A percentile compares a stretch with the other conserved stretches of the same genome.
Evolutionary conservation across 1,284 basidiomycete genomes (phyloP).

Genomic region (Cryptococcus sp.): DNA sequence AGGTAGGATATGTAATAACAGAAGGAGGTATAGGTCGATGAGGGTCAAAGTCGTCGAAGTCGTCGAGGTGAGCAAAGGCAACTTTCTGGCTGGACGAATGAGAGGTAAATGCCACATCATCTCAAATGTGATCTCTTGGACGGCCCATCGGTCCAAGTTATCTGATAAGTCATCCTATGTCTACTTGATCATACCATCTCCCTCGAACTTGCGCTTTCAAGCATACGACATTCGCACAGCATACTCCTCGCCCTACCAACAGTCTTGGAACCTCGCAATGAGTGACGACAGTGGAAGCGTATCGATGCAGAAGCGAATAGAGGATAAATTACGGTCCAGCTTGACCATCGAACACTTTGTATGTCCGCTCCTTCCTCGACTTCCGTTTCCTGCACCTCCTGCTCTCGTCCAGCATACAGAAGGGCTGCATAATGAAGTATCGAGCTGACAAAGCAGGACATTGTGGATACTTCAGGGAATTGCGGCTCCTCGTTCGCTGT

Average conservation of each 20-base stretch:
- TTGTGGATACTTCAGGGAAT: slow-evolving; percentile 45
- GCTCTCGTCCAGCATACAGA: neutral
- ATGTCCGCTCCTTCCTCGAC: slow-evolving; percentile 1
- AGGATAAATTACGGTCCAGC: slow-evolving; percentile 20
- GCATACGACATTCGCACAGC: neutral
- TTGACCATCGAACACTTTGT: slow-evolving; percentile 28
- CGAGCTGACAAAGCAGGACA: slow-evolving; percentile 27
- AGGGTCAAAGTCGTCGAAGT: neutral
- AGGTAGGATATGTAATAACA: no score
- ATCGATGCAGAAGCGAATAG: slow-evolving; percentile 19
- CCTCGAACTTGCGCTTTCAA: neutral
- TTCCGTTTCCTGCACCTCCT: neutral
- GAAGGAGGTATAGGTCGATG: neutral
- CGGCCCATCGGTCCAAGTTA: neutral
- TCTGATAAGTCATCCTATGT: neutral
- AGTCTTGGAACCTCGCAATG: neutral
- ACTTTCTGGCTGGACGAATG: neutral
- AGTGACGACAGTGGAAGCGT: neutral
- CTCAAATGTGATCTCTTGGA: neutral
- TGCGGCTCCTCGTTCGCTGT: slow-evolving; percentile 45
- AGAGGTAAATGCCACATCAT: slow-evolving; percentile 4
- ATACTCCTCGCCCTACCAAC: neutral
- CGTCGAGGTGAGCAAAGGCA: neutral
- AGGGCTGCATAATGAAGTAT: neutral
- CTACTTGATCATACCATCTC: neutral